A percentile compares a stretch with the other conserved stretches of the same genome.
phyloP scores from a whole-genome alignment of 768 basidiomycete species.

The Cantharellus anzutake region DNA sequence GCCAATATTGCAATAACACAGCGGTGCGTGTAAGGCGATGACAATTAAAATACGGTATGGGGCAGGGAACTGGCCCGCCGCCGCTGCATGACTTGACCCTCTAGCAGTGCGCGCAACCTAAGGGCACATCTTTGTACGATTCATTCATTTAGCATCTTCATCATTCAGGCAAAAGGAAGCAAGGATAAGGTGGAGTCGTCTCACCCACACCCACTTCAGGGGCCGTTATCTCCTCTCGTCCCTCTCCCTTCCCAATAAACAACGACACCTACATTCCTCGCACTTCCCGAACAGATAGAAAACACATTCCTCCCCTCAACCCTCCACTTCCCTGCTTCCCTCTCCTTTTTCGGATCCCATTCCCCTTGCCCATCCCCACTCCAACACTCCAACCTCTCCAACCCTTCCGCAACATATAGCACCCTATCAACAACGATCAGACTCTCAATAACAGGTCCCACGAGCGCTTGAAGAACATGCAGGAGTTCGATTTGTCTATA shows the following conservation, averaged over 20 bases:
- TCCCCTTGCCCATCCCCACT: slow-evolving; percentile 8
- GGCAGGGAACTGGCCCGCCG: too few relatives aligned
- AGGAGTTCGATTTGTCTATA: slow-evolving; percentile 32
- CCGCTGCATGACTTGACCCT: too few relatives aligned
- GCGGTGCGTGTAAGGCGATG: too few relatives aligned
- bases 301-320: slow-evolving; percentile 45
- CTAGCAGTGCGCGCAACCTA: too few relatives aligned
- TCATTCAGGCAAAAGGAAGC: too few relatives aligned
- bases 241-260: slow-evolving; percentile 13
- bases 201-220: too few relatives aligned
- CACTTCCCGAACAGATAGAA: slow-evolving; percentile 53
- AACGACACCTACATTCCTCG: slow-evolving; percentile 48
- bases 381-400: slow-evolving; percentile 10
- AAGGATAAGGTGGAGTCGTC: too few relatives aligned
- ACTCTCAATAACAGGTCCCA: slow-evolving; percentile 51
- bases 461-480: slow-evolving; percentile 44
- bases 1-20: too few relatives aligned
- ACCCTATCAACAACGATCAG: slow-evolving; percentile 43
- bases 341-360: background rate
- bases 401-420: slow-evolving; percentile 31
- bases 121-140: too few relatives aligned
- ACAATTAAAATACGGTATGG: too few relatives aligned
- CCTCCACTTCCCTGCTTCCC: background rate
- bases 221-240: too few relatives aligned
- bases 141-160: too few relatives aligned